Percentiles rank a stretch among this genome's conserved stretches.
Evolutionary conservation across 1,284 basidiomycete species (phyloP).

Genomic region (Tilletia caries): DNA sequence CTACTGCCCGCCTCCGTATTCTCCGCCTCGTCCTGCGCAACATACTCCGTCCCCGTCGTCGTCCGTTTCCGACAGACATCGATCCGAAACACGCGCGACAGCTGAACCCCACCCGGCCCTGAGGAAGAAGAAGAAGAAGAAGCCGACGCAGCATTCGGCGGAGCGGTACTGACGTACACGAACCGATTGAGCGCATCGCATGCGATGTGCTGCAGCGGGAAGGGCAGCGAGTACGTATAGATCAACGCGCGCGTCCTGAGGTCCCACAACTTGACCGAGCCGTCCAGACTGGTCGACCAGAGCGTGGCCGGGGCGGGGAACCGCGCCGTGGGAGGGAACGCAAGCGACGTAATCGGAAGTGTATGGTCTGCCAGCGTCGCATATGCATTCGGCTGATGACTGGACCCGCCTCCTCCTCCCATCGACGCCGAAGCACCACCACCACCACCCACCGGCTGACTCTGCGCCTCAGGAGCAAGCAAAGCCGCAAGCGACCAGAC

Average conservation of each 20-base stretch:
- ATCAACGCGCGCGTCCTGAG: constrained; percentile 70
- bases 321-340: constrained; percentile 67
- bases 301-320: constrained; percentile 72
- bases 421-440: constrained; percentile 21
- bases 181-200: constrained; percentile 81
- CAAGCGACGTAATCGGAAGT: constrained; percentile 76
- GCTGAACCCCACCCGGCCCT: constrained; percentile 65
- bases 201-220: constrained; percentile 66
- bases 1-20: constrained; percentile 18
- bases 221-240: constrained; percentile 77
- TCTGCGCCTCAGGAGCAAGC: constrained; percentile 53
- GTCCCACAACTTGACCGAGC: constrained; percentile 93
- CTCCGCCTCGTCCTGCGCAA: background rate
- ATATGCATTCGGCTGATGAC: constrained; percentile 65
- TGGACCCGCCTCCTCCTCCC: background rate
- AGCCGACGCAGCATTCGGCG: constrained; percentile 66
- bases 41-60: background rate
- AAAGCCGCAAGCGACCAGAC: constrained; percentile 85
- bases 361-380: constrained; percentile 85
- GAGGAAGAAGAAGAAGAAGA: too few species aligned
- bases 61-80: constrained; percentile 15
- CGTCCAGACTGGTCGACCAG: constrained; percentile 78
- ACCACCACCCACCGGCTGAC: constrained; percentile 30
- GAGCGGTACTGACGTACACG: constrained; percentile 69
- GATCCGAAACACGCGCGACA: constrained; percentile 11